Conservation (phyloP, 1,139 yeast species). For the Geotrichum phurueaensis region DNA sequence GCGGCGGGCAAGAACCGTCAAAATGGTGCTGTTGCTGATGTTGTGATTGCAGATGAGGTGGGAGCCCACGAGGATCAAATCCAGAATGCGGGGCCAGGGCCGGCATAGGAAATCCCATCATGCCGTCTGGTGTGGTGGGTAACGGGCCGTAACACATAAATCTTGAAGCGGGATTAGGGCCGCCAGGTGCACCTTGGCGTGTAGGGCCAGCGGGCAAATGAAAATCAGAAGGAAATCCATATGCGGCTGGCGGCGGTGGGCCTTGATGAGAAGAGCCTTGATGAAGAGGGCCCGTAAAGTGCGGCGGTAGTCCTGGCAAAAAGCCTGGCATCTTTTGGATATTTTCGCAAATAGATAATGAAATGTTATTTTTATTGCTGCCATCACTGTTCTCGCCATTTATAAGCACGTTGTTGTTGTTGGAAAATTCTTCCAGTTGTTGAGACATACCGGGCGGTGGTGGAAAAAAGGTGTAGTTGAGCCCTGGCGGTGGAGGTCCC, state of each 20-base stretch:
- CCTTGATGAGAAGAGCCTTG: background rate
- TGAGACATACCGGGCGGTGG: background rate
- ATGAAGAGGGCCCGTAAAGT: background rate
- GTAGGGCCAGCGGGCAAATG: background rate
- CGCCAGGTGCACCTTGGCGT: background rate
- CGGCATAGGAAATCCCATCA: background rate
- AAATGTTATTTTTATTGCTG: background rate
- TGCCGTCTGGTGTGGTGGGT: background rate
- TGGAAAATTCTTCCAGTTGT: background rate
- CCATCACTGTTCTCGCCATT: background rate
- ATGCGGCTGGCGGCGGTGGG: background rate
- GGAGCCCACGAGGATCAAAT: background rate
- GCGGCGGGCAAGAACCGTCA: constrained; percentile 7
- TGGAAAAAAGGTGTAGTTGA: background rate
- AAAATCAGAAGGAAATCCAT: background rate
- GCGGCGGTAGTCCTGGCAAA: background rate
- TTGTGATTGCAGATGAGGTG: constrained; percentile 1
- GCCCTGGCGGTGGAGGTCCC: background rate
- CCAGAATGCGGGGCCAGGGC: background rate
- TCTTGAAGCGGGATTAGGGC: background rate
- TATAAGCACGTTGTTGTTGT: background rate
- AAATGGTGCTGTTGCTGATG: background rate
- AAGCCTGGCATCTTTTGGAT: background rate
- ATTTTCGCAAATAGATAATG: background rate
- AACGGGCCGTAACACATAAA: background rate